Evolutionary conservation across 129 eudicot species (phyloP).

Genomic region (Ambrosia artemisiifolia): DNA sequence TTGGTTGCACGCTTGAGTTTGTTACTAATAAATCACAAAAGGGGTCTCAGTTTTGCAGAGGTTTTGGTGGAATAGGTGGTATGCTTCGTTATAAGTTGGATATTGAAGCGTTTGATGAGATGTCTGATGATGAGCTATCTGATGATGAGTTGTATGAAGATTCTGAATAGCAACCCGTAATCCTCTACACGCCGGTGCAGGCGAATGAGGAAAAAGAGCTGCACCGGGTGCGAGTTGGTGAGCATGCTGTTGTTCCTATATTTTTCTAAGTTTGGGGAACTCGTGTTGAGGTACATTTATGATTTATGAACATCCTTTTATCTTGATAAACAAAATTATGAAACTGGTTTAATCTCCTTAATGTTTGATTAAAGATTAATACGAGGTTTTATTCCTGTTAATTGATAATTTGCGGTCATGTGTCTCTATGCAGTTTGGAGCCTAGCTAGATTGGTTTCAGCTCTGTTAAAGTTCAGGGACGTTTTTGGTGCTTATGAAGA

Average conservation of each 20-base stretch:
- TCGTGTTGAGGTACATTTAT: conserved; percentile 13
- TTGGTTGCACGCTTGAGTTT: conserved; percentile 38
- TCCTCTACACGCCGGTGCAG: conserved; percentile 31
- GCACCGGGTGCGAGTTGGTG: conserved; percentile 28
- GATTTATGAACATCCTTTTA: not conserved
- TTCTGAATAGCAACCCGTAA: conserved; percentile 36
- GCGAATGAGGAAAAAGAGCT: conserved; percentile 7
- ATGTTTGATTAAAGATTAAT: too few species aligned
- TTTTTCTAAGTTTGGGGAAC: conserved; percentile 7
- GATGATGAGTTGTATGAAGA: conserved; percentile 35
- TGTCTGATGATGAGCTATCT: conserved; percentile 16
- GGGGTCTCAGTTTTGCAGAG: conserved; percentile 45
- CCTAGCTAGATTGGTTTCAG: not conserved
- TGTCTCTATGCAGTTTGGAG: conserved; percentile 11
- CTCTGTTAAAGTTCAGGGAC: not conserved
- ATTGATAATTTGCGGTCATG: not conserved
- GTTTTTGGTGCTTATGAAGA: conserved; percentile 20
- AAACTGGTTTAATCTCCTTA: too few species aligned
- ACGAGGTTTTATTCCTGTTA: not conserved
- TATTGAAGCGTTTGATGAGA: conserved; percentile 28
- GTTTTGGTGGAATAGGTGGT: conserved; percentile 47
- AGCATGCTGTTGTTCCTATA: not conserved
- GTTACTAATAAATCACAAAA: conserved; percentile 41
- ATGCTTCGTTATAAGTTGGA: conserved; percentile 37
- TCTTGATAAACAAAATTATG: too few species aligned